A percentile compares a stretch with the other conserved stretches of the same genome.
These are phyloP conservation scores for Pseudonitzschia delicatissima DNA, from an alignment of 108 stramenopile species.

Conservation along the genomic window DNA sequence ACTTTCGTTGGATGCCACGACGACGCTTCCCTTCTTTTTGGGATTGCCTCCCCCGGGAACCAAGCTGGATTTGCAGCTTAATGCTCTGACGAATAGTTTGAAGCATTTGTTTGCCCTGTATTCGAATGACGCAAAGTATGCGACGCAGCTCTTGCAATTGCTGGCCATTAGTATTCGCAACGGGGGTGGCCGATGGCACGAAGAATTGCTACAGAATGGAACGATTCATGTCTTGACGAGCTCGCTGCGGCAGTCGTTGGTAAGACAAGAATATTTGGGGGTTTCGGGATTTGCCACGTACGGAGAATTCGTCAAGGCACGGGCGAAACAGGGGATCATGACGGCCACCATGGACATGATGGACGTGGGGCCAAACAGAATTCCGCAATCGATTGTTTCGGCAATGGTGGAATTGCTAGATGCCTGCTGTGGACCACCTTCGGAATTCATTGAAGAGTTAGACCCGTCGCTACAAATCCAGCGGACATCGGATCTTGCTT, in stretches of 20 bases:
- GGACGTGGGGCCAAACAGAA: slow-evolving; percentile 27
- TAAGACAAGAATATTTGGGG: slow-evolving; percentile 49
- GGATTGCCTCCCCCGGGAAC: slow-evolving; percentile 61
- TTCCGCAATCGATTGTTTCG: slow-evolving; percentile 45
- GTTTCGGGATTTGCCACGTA: slow-evolving; percentile 23
- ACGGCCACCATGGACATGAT: slow-evolving; percentile 28
- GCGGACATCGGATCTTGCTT: slow-evolving; percentile 72
- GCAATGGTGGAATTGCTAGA: slow-evolving; percentile 57
- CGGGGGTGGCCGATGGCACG: slow-evolving; percentile 67
- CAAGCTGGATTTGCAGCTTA: slow-evolving; percentile 43
- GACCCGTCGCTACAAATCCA: slow-evolving; percentile 46
- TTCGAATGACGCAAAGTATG: slow-evolving; percentile 48
- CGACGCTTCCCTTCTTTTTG: slow-evolving; percentile 74
- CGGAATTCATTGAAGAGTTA: slow-evolving; percentile 29
- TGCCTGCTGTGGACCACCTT: slow-evolving; percentile 54
- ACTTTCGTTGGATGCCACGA: slow-evolving; percentile 27
- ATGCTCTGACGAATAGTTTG: slow-evolving; percentile 40
- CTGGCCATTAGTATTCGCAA: slow-evolving; percentile 51
- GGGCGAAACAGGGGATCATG: slow-evolving; percentile 19
- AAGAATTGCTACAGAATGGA: slow-evolving; percentile 78
- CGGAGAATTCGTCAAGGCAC: slow-evolving; percentile 36
- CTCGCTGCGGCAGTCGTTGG: slow-evolving; percentile 56
- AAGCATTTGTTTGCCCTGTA: slow-evolving; percentile 62
- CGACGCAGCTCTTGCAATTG: slow-evolving; percentile 47
- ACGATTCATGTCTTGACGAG: slow-evolving; percentile 58